phyloP scores from a whole-genome alignment of 1,284 basidiomycete genomes.

The Pseudozyma tsukubaensis region DNA sequence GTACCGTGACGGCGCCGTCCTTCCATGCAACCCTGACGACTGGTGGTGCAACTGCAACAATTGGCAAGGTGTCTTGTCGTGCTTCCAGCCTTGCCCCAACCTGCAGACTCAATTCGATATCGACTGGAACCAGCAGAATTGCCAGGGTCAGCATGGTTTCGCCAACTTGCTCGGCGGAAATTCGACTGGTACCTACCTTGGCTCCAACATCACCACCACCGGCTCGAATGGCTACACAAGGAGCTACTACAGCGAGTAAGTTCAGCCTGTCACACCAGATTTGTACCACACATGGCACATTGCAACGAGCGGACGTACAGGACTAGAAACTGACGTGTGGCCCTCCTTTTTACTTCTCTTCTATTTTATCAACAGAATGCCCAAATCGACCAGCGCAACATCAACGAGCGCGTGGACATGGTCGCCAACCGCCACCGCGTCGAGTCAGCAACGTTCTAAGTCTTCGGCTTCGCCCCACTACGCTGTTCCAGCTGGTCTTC shows the following conservation, averaged over 20 bases:
- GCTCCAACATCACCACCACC: conserved; percentile 24
- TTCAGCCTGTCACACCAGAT: too few relatives aligned
- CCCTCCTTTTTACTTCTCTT: too few relatives aligned
- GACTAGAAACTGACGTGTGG: too few relatives aligned
- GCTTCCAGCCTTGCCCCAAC: conserved; percentile 29
- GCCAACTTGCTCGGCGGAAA: conserved; percentile 24
- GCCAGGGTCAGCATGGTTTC: conserved; percentile 28
- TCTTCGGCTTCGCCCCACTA: conserved; percentile 18
- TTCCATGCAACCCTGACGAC: conserved; percentile 33
- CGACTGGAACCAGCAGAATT: conserved; percentile 32
- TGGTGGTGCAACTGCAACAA: conserved; percentile 40
- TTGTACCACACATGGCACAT: too few relatives aligned
- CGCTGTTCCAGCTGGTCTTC: conserved; percentile 12
- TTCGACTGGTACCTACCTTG: conserved; percentile 20
- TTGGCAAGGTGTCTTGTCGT: conserved; percentile 28
- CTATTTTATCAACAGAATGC: conserved; percentile 7
- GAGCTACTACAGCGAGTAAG: conserved; percentile 18
- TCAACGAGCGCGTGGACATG: conserved; percentile 23
- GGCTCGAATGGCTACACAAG: conserved; percentile 28
- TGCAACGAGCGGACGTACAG: too few relatives aligned
- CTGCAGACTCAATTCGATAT: conserved; percentile 26
- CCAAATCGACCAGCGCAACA: conserved; percentile 1
- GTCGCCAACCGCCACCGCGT: conserved; percentile 11
- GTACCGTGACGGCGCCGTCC: conserved; percentile 25
- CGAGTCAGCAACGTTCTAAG: conserved; percentile 18